Percentiles rank a stretch among this genome's conserved stretches.
Evolutionary conservation across 768 basidiomycete genomes (phyloP).

Genomic region (Lentinula guzmanii): DNA sequence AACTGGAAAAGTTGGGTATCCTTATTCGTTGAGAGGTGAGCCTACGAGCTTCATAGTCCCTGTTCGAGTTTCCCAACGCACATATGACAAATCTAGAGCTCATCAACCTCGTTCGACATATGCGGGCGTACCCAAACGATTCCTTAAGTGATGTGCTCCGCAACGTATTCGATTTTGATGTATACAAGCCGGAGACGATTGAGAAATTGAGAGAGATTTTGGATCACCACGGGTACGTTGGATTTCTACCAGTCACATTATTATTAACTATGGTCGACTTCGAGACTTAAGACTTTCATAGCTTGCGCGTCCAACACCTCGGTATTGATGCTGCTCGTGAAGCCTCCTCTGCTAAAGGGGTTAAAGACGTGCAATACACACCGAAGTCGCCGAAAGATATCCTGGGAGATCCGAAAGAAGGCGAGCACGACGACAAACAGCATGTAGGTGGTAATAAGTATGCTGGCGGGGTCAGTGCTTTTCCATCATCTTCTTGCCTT

Average conservation of each 20-base stretch:
- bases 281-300: slow-evolving; percentile 13
- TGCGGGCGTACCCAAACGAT: slow-evolving; percentile 56
- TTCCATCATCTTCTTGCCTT: not conserved
- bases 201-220: slow-evolving; percentile 55
- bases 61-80: not conserved
- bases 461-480: slow-evolving; percentile 51
- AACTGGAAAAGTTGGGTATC: slow-evolving; percentile 51
- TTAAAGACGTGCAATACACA: slow-evolving; percentile 52
- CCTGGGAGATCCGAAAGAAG: slow-evolving; percentile 52
- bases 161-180: slow-evolving; percentile 67
- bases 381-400: slow-evolving; percentile 37
- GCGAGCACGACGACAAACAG: slow-evolving; percentile 55
- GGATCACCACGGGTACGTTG: slow-evolving; percentile 49
- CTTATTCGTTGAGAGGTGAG: slow-evolving; percentile 63
- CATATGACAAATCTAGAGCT: slow-evolving; percentile 34
- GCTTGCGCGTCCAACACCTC: slow-evolving; percentile 45
- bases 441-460: slow-evolving; percentile 61
- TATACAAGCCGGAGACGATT: slow-evolving; percentile 60
- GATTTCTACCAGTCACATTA: not conserved
- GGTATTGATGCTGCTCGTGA: slow-evolving; percentile 57
- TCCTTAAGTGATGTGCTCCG: slow-evolving; percentile 51
- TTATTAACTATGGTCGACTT: not conserved
- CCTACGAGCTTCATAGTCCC: not conserved
- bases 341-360: slow-evolving; percentile 33
- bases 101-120: slow-evolving; percentile 59